These are phyloP conservation scores for Tylopilus felleus DNA, from an alignment of 768 basidiomycete species.

Conservation along the genomic window DNA sequence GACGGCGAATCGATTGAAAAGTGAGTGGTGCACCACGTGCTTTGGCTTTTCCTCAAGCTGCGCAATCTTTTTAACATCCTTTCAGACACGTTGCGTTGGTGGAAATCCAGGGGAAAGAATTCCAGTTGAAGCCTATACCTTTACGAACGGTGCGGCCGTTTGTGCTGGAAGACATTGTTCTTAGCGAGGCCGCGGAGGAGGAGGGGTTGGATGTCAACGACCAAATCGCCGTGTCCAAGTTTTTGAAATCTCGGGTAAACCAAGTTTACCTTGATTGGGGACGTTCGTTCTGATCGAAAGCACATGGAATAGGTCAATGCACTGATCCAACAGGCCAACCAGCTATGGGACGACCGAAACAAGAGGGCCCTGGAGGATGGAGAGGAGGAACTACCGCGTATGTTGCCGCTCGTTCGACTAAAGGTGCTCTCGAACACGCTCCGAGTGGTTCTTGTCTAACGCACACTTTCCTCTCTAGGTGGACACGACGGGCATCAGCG, in stretches of 20 bases:
- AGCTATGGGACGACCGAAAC: constrained; percentile 24
- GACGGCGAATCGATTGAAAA: constrained; percentile 93
- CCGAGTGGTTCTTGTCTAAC: background rate
- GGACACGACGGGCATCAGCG: constrained; percentile 85
- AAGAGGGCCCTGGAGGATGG: constrained; percentile 52
- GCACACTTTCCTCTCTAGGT: constrained; percentile 47
- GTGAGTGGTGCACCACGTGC: constrained; percentile 38
- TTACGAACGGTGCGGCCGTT: constrained; percentile 93
- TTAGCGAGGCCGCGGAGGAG: constrained; percentile 76
- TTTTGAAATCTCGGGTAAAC: constrained; percentile 64
- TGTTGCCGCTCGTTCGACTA: constrained; percentile 86
- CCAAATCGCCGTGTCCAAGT: constrained; percentile 80
- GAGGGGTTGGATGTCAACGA: constrained; percentile 74
- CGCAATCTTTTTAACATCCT: background rate
- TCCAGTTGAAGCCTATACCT: constrained; percentile 79
- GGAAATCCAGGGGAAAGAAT: constrained; percentile 84
- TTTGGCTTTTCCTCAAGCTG: background rate
- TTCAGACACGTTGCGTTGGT: constrained; percentile 87
- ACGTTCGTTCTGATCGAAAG: constrained; percentile 1
- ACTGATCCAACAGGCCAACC: constrained; percentile 75
- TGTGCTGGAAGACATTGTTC: constrained; percentile 75
- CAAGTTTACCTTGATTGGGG: background rate
- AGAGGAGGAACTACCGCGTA: constrained; percentile 56
- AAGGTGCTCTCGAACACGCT: constrained; percentile 47
- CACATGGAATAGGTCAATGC: constrained; percentile 56